These are phyloP conservation scores for Cercospora canescens DNA, from an alignment of 2,329 filamentous ascomycete genomes.

Conservation along the genomic window DNA sequence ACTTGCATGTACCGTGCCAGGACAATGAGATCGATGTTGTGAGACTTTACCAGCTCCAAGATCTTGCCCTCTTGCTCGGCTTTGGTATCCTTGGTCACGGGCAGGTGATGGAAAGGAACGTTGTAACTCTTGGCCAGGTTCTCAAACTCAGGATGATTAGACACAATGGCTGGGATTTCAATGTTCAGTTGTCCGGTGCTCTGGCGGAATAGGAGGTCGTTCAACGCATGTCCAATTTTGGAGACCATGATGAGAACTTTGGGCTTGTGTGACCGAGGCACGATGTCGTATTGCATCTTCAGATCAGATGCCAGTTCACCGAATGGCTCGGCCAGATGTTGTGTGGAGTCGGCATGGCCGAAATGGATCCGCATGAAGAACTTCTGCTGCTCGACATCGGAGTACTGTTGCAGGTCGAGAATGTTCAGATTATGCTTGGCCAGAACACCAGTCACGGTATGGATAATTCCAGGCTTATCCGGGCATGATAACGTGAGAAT, in stretches of 20 bases:
- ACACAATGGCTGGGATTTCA: slow-evolving; percentile 75
- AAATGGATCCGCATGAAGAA: slow-evolving; percentile 93
- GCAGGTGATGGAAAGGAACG: slow-evolving; percentile 78
- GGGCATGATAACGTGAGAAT: slow-evolving; percentile 82
- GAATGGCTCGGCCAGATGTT: slow-evolving; percentile 58
- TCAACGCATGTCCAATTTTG: slow-evolving; percentile 83
- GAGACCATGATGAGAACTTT: slow-evolving; percentile 85
- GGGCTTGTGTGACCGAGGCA: slow-evolving; percentile 67
- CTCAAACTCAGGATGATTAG: slow-evolving; percentile 76
- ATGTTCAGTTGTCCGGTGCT: slow-evolving; percentile 73
- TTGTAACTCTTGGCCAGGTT: slow-evolving; percentile 70
- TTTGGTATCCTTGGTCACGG: slow-evolving; percentile 78
- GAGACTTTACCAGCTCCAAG: slow-evolving; percentile 66
- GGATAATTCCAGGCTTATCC: slow-evolving; percentile 81
- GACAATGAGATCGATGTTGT: slow-evolving; percentile 76
- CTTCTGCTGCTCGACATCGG: slow-evolving; percentile 68
- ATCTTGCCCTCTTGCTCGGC: slow-evolving; percentile 69
- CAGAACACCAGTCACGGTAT: slow-evolving; percentile 78
- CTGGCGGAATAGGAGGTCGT: slow-evolving; percentile 78
- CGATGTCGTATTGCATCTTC: slow-evolving; percentile 70
- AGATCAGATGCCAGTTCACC: slow-evolving; percentile 62
- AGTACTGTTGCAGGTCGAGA: slow-evolving; percentile 82
- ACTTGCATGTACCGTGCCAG: slow-evolving; percentile 89
- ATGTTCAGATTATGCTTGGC: slow-evolving; percentile 75
- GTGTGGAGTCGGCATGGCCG: slow-evolving; percentile 55